Conservation (phyloP, 805 yeast species). For the Wickerhamomyces bovis region DNA sequence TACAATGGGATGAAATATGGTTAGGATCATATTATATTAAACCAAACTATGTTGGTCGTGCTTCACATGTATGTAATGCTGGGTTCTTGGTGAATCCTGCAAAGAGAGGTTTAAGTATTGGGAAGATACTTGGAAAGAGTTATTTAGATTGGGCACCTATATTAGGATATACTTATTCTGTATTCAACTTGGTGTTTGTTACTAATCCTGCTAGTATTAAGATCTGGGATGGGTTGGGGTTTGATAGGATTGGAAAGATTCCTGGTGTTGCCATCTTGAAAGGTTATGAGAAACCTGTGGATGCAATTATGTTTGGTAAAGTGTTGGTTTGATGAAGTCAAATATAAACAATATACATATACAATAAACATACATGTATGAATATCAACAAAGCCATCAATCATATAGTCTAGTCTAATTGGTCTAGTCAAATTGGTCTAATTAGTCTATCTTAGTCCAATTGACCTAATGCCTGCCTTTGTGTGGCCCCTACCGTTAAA, state of each 20-base stretch:
- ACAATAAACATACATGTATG: no score
- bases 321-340: slow-evolving; percentile 37
- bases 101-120: slow-evolving; percentile 63
- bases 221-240: slow-evolving; percentile 83
- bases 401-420: no score
- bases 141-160: slow-evolving; percentile 70
- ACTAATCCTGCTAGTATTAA: slow-evolving; percentile 68
- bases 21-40: slow-evolving; percentile 77
- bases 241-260: slow-evolving; percentile 69
- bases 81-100: slow-evolving; percentile 67
- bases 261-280: slow-evolving; percentile 70
- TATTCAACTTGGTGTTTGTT: slow-evolving; percentile 82
- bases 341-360: no score
- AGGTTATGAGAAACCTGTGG: slow-evolving; percentile 57
- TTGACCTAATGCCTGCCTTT: no score
- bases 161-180: slow-evolving; percentile 76
- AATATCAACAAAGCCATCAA: no score
- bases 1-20: slow-evolving; percentile 41
- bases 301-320: slow-evolving; percentile 76
- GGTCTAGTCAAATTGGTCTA: no score
- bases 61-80: slow-evolving; percentile 83
- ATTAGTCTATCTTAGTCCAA: no score
- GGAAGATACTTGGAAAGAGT: slow-evolving; percentile 58
- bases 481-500: no score
- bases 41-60: slow-evolving; percentile 82